A percentile compares a stretch with the other conserved stretches of the same genome.
These are phyloP conservation scores for Claviceps monticola DNA, from an alignment of 2,329 filamentous ascomycete genomes.

Conservation along the genomic window DNA sequence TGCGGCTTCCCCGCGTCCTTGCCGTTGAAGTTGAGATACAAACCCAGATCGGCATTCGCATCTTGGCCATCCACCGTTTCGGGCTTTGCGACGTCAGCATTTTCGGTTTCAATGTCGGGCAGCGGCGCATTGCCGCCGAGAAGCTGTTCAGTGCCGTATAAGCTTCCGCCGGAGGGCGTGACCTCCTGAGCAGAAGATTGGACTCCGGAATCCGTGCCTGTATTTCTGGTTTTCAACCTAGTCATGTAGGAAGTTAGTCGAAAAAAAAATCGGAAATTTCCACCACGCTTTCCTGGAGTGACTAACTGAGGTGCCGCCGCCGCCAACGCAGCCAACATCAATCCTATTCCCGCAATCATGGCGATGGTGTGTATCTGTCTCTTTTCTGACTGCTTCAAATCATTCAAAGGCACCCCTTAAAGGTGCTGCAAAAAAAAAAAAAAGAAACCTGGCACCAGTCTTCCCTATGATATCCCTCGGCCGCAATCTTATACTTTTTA, in stretches of 20 bases:
- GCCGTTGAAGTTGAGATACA: slow-evolving; percentile 39
- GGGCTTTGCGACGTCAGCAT: slow-evolving; percentile 23
- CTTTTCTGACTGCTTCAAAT: neutral
- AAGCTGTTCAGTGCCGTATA: slow-evolving; percentile 25
- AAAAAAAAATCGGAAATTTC: too few species aligned
- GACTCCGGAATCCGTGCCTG: slow-evolving; percentile 27
- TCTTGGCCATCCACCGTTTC: slow-evolving; percentile 36
- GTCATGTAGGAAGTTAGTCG: neutral
- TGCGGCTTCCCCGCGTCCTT: slow-evolving; percentile 31
- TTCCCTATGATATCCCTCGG: neutral
- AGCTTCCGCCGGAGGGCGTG: slow-evolving; percentile 22
- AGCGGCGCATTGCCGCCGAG: slow-evolving; percentile 25
- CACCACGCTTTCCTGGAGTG: too few species aligned
- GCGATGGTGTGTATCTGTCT: neutral
- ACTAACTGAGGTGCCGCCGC: neutral
- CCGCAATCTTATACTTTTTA: neutral
- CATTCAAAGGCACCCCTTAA: neutral
- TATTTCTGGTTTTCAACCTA: slow-evolving; percentile 21
- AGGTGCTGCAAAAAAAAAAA: neutral
- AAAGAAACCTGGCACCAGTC: neutral
- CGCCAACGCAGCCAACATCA: neutral
- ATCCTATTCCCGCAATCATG: slow-evolving; percentile 16
- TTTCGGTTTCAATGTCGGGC: slow-evolving; percentile 23
- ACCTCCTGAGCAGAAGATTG: slow-evolving; percentile 22
- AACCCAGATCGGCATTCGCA: slow-evolving; percentile 32